These are phyloP conservation scores for Trametes cubensis DNA, from an alignment of 768 basidiomycete species.

Conservation along the genomic window DNA sequence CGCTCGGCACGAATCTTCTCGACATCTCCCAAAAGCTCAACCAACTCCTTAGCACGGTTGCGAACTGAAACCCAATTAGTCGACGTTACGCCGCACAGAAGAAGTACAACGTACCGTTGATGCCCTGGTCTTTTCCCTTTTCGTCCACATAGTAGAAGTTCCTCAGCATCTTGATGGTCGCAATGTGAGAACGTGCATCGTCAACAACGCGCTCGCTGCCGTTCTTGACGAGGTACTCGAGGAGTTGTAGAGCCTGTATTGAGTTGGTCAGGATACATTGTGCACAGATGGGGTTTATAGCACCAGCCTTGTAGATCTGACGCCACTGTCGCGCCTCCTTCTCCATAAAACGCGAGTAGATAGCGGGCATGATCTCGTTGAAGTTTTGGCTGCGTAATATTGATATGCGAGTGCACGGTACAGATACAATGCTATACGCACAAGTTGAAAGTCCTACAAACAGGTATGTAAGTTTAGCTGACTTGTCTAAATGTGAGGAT, in stretches of 20 bases:
- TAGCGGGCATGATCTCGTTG: conserved; percentile 99
- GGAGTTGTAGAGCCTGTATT: conserved; percentile 79
- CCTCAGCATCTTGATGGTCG: conserved; percentile 95
- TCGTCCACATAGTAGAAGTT: conserved; percentile 99
- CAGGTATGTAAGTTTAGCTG: conserved; percentile 12
- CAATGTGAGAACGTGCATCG: conserved; percentile 91
- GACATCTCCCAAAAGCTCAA: conserved; percentile 88
- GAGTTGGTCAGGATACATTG: neutral
- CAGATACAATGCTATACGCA: conserved; percentile 43
- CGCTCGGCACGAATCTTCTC: conserved; percentile 89
- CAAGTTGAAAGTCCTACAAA: conserved; percentile 96
- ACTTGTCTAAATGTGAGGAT: neutral
- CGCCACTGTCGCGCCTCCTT: conserved; percentile 99
- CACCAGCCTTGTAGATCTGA: conserved; percentile 91
- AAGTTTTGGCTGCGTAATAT: conserved; percentile 77
- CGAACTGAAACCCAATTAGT: conserved; percentile 62
- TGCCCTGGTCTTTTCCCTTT: conserved; percentile 97
- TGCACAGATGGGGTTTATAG: neutral
- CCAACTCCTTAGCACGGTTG: conserved; percentile 90
- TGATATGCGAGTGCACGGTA: neutral
- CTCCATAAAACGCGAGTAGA: conserved; percentile 94
- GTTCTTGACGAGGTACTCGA: conserved; percentile 96
- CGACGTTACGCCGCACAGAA: neutral
- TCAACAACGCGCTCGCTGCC: conserved; percentile 98
- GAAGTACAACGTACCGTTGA: conserved; percentile 69